Evolutionary conservation across 495 filamentous ascomycete genomes (phyloP), one percentile per base, ranked within the genome.

Genomic region (Neurospora sp.): DNA sequence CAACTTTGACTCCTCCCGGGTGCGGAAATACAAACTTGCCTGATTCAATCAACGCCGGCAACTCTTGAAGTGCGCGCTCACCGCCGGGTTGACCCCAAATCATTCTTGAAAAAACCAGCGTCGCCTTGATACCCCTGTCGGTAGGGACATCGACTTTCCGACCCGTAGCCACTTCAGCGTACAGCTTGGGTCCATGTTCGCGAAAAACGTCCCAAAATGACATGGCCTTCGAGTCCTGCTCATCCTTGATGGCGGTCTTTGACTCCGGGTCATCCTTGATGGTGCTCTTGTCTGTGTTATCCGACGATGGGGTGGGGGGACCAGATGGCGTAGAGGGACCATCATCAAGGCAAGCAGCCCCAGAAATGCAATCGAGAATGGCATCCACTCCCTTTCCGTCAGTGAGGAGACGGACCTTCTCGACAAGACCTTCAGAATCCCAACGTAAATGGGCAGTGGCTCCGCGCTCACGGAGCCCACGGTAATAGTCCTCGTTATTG

Each of bases 311-410:
- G 15, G 39, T 40, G 15, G 39, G 4, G 13, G 39, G 4, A 0
- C 4, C 5, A 40, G 39, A 3, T 39, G 10, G 39, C 2, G 37
- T 38, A 38, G 39, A 11, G 17, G 40, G 40, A 6, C 19, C n/a
- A 17, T 40, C 39, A 17, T 24, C 43, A 21, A 59, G 24, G 24
- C 48, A 28, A 59, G 21, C 48, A 59, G 73, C 78, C 39, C 62
- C 75, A 3, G 71, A 74, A 1, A 80, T 78, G 11, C 78, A 74
- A 69, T 86, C 84, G 15, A 85, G 34, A 38, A 86, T 83, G 0
- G 79, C 81, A 59, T 85, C 84, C 3, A 85, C 83, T 0, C 84
- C 84, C 4, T 70, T 43, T 37, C 73, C 79, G 3, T 70, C 72
- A 1, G 81, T 59, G 21, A 59, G 21, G 28, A 28, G 2, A 13